A percentile compares a stretch with the other conserved stretches of the same genome.
These are phyloP conservation scores for Mycena polygramma DNA, from an alignment of 768 basidiomycete genomes.

Conservation along the genomic window DNA sequence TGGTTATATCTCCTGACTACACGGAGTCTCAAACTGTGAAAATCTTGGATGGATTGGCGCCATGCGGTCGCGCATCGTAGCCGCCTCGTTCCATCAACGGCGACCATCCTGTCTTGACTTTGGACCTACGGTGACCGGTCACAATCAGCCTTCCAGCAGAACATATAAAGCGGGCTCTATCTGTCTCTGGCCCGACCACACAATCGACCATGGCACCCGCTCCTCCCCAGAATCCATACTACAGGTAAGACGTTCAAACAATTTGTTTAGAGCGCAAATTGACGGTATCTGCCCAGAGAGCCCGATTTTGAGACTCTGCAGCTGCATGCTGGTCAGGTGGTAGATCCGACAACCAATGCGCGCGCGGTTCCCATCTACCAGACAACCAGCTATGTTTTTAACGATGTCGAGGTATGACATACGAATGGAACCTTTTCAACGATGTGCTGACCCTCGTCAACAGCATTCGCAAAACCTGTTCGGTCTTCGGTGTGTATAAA, in stretches of 20 bases:
- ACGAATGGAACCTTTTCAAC: neutral
- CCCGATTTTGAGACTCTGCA: slow-evolving; percentile 75
- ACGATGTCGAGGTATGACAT: slow-evolving; percentile 65
- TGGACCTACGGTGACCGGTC: too few species aligned
- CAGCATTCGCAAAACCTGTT: slow-evolving; percentile 17
- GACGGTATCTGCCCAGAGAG: slow-evolving; percentile 48
- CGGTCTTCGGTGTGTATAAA: slow-evolving; percentile 6
- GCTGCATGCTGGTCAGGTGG: slow-evolving; percentile 70
- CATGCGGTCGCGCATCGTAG: too few species aligned
- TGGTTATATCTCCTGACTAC: too few species aligned
- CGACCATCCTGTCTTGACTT: too few species aligned
- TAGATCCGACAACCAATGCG: slow-evolving; percentile 67
- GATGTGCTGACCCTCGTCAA: neutral
- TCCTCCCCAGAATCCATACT: slow-evolving; percentile 22
- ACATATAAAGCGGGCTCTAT: too few species aligned
- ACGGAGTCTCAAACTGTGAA: too few species aligned
- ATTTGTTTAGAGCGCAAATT: too few species aligned
- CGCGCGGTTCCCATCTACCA: slow-evolving; percentile 77
- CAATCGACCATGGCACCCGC: slow-evolving; percentile 16
- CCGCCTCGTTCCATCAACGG: too few species aligned
- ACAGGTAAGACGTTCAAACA: slow-evolving; percentile 6
- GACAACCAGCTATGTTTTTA: slow-evolving; percentile 68
- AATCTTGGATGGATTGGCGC: too few species aligned
- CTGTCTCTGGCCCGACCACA: too few species aligned
- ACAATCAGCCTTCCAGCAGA: too few species aligned